Conservation (phyloP, 1,284 basidiomycete species). For the Ustilago xerochloae region DNA sequence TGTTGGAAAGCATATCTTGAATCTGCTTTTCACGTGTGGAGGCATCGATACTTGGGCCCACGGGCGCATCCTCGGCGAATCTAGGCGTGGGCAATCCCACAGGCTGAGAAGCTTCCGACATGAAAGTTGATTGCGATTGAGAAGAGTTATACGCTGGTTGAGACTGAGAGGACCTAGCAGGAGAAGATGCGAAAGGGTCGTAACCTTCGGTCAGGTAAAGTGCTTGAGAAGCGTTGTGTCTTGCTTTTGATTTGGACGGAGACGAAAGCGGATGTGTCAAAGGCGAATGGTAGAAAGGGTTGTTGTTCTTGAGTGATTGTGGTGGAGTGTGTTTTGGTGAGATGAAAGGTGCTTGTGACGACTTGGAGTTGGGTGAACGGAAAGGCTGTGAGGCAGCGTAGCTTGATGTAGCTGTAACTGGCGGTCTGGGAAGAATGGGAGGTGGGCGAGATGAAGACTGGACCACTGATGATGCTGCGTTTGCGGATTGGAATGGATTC, state of each 20-base stretch:
- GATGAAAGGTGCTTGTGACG: constrained; percentile 30
- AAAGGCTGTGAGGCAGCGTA: constrained; percentile 35
- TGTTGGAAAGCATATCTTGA: constrained; percentile 48
- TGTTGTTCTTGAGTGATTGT: constrained; percentile 28
- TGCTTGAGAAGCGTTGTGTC: background rate
- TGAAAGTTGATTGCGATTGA: too few species aligned
- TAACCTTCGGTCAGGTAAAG: constrained; percentile 23
- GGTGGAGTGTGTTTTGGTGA: constrained; percentile 35
- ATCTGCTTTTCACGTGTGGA: constrained; percentile 60
- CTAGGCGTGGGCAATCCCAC: constrained; percentile 9
- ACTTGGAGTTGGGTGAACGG: constrained; percentile 41
- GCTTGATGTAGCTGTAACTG: constrained; percentile 16
- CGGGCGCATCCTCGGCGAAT: constrained; percentile 4
- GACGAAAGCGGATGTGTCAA: constrained; percentile 12
- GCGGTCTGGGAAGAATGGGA: constrained; percentile 5
- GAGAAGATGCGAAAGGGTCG: too few species aligned
- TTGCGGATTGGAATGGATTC: constrained; percentile 13
- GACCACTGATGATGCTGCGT: background rate
- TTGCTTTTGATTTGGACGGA: constrained; percentile 15
- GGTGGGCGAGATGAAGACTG: constrained; percentile 7
- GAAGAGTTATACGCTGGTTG: too few species aligned
- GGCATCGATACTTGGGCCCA: constrained; percentile 34
- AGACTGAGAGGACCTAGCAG: too few species aligned
- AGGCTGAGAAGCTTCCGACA: too few species aligned
- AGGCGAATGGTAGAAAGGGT: constrained; percentile 39